Conservation (phyloP, 139 green algal genomes). For the Marvania coccoides region DNA sequence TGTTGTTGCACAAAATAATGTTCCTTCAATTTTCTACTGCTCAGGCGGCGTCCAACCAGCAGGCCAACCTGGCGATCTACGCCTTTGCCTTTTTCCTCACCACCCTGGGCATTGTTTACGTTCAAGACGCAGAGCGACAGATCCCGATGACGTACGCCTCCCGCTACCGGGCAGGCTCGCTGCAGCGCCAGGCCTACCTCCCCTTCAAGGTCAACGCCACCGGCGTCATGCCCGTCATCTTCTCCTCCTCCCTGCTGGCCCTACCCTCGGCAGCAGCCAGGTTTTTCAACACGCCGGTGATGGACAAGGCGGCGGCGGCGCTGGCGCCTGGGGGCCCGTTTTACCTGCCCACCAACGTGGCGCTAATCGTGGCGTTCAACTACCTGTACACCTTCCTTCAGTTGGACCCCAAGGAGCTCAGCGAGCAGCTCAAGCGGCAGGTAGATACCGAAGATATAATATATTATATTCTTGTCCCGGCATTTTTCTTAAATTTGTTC, state of each 20-base stretch:
- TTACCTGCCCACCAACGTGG: slow-evolving; percentile 85
- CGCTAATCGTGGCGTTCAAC: slow-evolving; percentile 97
- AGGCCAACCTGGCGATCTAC: slow-evolving; percentile 64
- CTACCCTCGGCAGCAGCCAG: slow-evolving; percentile 74
- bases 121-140: slow-evolving; percentile 92
- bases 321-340: slow-evolving; percentile 68
- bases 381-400: slow-evolving; percentile 99
- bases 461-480: neutral
- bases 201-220: slow-evolving; percentile 96
- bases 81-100: slow-evolving; percentile 78
- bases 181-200: slow-evolving; percentile 82
- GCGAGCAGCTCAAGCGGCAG: slow-evolving; percentile 91
- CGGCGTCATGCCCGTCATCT: slow-evolving; percentile 99
- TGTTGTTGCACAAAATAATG: neutral
- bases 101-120: slow-evolving; percentile 95
- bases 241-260: slow-evolving; percentile 87
- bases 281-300: slow-evolving; percentile 52
- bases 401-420: slow-evolving; percentile 95
- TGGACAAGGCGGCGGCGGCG: slow-evolving; percentile 50
- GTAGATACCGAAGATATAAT: too few relatives aligned
- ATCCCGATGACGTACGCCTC: slow-evolving; percentile 97
- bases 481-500: neutral
- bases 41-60: slow-evolving; percentile 16
- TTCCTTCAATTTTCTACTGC: too few relatives aligned
- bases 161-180: slow-evolving; percentile 56